Conservation (phyloP, 257 asterid species). For the Solanum chmielewskii region DNA sequence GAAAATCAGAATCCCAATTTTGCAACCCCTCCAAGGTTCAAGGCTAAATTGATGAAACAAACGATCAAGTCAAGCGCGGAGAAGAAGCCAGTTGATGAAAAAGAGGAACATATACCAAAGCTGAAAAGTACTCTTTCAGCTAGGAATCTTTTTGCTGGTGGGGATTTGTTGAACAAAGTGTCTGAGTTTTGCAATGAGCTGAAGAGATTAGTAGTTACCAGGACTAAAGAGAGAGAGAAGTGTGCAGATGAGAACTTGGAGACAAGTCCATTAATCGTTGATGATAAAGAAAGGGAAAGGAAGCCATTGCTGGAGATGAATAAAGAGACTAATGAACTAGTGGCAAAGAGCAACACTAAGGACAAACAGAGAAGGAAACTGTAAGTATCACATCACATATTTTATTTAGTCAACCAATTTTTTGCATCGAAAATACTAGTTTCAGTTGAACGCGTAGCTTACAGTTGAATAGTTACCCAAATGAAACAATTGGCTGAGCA, state of each 20-base stretch:
- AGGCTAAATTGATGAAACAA: conserved; percentile 32
- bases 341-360: conserved; percentile 28
- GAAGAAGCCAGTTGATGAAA: conserved; percentile 28
- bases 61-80: conserved; percentile 52
- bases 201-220: conserved; percentile 49
- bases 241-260: conserved; percentile 10
- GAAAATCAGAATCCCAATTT: conserved; percentile 72
- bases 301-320: conserved; percentile 52
- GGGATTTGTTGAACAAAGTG: conserved; percentile 65
- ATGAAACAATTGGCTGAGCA: neutral
- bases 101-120: conserved; percentile 38
- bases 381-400: conserved; percentile 18
- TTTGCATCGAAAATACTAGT: neutral
- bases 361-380: conserved; percentile 51
- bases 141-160: conserved; percentile 74
- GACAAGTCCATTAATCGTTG: conserved; percentile 2
- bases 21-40: conserved; percentile 39
- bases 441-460: neutral
- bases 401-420: neutral
- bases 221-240: conserved; percentile 39
- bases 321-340: conserved; percentile 31
- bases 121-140: conserved; percentile 80
- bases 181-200: conserved; percentile 84
- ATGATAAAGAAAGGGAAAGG: conserved; percentile 47
- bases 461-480: neutral